These are phyloP conservation scores for Thermothelomyces thermophilus DNA, from an alignment of 2,329 filamentous ascomycete genomes.

Conservation along the genomic window DNA sequence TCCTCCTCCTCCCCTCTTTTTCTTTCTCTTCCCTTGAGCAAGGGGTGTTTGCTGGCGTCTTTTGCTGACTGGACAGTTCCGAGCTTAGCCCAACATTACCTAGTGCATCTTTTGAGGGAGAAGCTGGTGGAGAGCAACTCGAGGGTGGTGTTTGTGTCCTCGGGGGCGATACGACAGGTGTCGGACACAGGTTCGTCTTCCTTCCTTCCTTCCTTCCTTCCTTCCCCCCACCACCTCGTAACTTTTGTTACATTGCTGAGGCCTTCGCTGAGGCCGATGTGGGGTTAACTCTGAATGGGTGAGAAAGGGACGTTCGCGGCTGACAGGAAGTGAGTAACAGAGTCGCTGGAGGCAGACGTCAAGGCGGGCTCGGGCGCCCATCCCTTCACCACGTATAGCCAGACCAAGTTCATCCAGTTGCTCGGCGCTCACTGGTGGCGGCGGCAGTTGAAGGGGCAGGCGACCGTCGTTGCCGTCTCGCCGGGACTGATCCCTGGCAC, in stretches of 20 bases:
- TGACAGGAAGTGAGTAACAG: slow-evolving; percentile 21
- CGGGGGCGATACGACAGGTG: slow-evolving; percentile 40
- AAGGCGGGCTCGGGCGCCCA: slow-evolving; percentile 34
- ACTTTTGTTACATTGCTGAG: too few species aligned
- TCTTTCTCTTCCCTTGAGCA: too few species aligned
- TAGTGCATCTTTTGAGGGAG: slow-evolving; percentile 42
- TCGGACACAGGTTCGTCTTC: slow-evolving; percentile 31
- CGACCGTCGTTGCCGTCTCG: slow-evolving; percentile 45
- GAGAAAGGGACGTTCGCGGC: background rate
- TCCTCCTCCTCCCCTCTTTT: background rate
- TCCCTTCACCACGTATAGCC: slow-evolving; percentile 31
- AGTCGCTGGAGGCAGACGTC: slow-evolving; percentile 34
- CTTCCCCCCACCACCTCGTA: too few species aligned
- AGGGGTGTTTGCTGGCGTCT: background rate
- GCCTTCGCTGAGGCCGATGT: too few species aligned
- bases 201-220: background rate
- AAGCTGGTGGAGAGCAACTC: slow-evolving; percentile 41
- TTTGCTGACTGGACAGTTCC: too few species aligned
- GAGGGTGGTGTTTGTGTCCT: slow-evolving; percentile 46
- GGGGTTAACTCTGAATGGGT: too few species aligned
- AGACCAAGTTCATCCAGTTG: slow-evolving; percentile 46
- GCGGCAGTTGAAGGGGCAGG: slow-evolving; percentile 39
- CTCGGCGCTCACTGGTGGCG: slow-evolving; percentile 51
- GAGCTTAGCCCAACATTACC: slow-evolving; percentile 45
- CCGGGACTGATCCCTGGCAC: slow-evolving; percentile 47